Evolutionary conservation across 306 rosid genomes (phyloP), one percentile per base, ranked within the genome.

Genomic region (Urtica urens): DNA sequence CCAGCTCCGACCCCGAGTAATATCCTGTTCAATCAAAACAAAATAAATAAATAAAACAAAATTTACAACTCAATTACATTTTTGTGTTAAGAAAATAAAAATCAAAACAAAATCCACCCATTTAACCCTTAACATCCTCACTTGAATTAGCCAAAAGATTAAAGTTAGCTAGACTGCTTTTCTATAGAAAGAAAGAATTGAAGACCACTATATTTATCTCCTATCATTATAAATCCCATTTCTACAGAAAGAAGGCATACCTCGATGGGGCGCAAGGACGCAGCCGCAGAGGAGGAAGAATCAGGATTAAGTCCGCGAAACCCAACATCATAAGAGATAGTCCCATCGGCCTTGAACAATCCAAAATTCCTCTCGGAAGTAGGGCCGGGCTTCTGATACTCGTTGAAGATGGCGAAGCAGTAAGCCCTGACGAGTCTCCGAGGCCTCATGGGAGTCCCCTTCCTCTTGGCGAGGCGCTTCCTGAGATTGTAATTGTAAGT

Each of bases 401-500:
- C 96, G 14, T 90, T 90, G 54, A 90, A 90, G 27, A 78, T 42
- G 10, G 99, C 99, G 61, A 90, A 90, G 60, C 85, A 40, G 39
- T 85, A 90, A 7, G 85, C 99, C 76, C 82, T 90, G 66, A 90
- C 63, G 21, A 71, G 70, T 65, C 33, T 73, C 61, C 80, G 73
- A 27, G 96, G 99, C 57, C 96, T 79, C 40, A 75, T 73, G 3
- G 99, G 99, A 47, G 99, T 90, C 59, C 95, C 99, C 73, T 85
- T 90, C 74, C 28, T 81, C 76, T 82, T 82, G 0, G 99, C 99
- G 46, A 90, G 81, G 67, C 99, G 75, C 60, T 90, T 90, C 34
- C 96, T 77, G 30, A 90, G 68, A 57, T 90, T 90, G 65, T 79
- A 85, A 63, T 90, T 85, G 60, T 81, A 90, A 2, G 84, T 85